These are phyloP conservation scores for Cunninghamia lanceolata DNA, from an alignment of 75 land plant genomes.

Conservation along the genomic window DNA sequence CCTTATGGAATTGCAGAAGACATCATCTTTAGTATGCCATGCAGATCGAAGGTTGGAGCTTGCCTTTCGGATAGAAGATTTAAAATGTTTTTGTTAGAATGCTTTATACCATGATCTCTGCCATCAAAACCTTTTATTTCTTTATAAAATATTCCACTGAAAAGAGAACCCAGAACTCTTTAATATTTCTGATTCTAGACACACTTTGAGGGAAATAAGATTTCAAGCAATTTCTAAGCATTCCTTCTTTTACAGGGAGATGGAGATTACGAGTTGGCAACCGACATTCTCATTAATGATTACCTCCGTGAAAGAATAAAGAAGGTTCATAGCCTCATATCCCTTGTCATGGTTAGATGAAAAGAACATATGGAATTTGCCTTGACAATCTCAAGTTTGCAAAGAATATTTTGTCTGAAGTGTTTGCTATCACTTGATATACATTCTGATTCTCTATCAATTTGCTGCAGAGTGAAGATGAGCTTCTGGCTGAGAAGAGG, in stretches of 20 bases:
- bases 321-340: slow-evolving; percentile 42
- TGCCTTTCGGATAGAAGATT: neutral
- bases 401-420: neutral
- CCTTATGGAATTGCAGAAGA: slow-evolving; percentile 94
- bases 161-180: neutral
- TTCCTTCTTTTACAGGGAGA: slow-evolving; percentile 58
- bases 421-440: neutral
- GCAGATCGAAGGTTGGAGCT: slow-evolving; percentile 75
- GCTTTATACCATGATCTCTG: neutral
- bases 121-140: neutral
- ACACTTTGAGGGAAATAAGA: neutral
- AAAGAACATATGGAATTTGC: neutral
- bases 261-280: slow-evolving; percentile 91
- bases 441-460: slow-evolving; percentile 2
- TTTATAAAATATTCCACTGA: neutral
- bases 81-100: neutral
- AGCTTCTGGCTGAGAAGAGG: slow-evolving; percentile 86
- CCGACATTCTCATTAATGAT: slow-evolving; percentile 67
- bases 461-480: slow-evolving; percentile 69
- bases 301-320: slow-evolving; percentile 74
- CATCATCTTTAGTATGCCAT: slow-evolving; percentile 94
- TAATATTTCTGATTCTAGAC: neutral
- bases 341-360: neutral
- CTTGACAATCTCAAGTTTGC: neutral
- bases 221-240: neutral